These are phyloP conservation scores for Phytophthora meadii DNA, from an alignment of 352 stramenopile genomes.

Conservation along the genomic window DNA sequence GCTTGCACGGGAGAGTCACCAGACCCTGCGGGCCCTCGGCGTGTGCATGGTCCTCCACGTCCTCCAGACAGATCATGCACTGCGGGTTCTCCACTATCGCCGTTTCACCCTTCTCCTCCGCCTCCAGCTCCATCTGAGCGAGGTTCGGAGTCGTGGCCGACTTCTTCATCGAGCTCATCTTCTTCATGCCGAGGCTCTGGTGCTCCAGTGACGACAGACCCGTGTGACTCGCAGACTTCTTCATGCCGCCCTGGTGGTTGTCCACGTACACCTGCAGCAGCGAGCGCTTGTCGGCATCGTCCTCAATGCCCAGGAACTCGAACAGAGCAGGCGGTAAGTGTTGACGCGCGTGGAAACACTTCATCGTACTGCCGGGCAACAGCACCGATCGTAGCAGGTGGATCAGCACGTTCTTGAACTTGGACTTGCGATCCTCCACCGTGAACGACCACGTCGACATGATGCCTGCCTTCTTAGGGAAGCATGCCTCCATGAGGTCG, in stretches of 20 bases:
- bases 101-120: conserved; percentile 31
- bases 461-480: conserved; percentile 61
- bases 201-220: conserved; percentile 40
- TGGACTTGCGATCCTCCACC: conserved; percentile 58
- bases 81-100: conserved; percentile 37
- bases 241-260: conserved; percentile 53
- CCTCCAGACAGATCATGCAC: conserved; percentile 51
- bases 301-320: conserved; percentile 61
- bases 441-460: conserved; percentile 55
- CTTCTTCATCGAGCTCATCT: conserved; percentile 39
- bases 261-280: conserved; percentile 79
- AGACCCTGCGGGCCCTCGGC: conserved; percentile 34
- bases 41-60: conserved; percentile 38
- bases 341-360: conserved; percentile 60
- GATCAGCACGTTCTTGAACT: conserved; percentile 73
- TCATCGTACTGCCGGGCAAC: conserved; percentile 72
- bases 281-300: conserved; percentile 64
- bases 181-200: conserved; percentile 18
- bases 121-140: conserved; percentile 36
- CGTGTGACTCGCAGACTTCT: conserved; percentile 43
- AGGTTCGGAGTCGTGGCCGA: conserved; percentile 38
- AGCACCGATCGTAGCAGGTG: conserved; percentile 72
- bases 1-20: conserved; percentile 63
- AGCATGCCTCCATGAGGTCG: conserved; percentile 64
- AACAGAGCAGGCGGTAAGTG: conserved; percentile 58